Conservation (phyloP, 2,329 filamentous ascomycete genomes). For the Diplodia corticola region DNA sequence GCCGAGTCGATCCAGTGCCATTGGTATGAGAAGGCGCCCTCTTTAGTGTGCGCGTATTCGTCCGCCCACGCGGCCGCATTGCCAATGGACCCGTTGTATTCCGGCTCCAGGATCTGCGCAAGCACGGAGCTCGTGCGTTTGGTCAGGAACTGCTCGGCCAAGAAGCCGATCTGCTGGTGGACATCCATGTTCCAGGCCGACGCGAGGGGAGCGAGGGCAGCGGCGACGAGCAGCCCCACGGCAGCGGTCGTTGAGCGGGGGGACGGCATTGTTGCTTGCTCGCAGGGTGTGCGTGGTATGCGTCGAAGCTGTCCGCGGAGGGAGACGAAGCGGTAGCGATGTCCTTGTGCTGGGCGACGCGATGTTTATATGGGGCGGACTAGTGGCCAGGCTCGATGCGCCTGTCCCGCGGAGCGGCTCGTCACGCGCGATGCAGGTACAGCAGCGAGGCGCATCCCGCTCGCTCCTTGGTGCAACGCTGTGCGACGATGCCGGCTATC, state of each 20-base stretch:
- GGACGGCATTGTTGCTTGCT: not conserved
- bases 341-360: not conserved
- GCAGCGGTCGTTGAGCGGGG: not conserved
- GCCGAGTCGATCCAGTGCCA: constrained; percentile 46
- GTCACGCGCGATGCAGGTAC: constrained; percentile 6
- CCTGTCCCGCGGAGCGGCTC: not conserved
- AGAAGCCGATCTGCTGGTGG: constrained; percentile 45
- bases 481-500: not conserved
- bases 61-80: constrained; percentile 44
- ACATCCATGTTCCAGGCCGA: constrained; percentile 29
- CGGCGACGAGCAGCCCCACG: not conserved
- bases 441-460: not conserved
- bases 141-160: constrained; percentile 40
- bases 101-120: constrained; percentile 39
- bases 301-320: not conserved
- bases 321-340: not conserved
- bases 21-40: constrained; percentile 45
- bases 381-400: not conserved
- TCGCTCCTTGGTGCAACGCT: not conserved
- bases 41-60: constrained; percentile 39
- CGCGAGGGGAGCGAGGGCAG: not conserved
- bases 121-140: constrained; percentile 36
- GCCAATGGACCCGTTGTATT: constrained; percentile 44
- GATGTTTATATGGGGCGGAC: not conserved
- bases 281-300: not conserved